phyloP scores from a whole-genome alignment of 208 protist species.

The Acanthamoeba triangularis region DNA sequence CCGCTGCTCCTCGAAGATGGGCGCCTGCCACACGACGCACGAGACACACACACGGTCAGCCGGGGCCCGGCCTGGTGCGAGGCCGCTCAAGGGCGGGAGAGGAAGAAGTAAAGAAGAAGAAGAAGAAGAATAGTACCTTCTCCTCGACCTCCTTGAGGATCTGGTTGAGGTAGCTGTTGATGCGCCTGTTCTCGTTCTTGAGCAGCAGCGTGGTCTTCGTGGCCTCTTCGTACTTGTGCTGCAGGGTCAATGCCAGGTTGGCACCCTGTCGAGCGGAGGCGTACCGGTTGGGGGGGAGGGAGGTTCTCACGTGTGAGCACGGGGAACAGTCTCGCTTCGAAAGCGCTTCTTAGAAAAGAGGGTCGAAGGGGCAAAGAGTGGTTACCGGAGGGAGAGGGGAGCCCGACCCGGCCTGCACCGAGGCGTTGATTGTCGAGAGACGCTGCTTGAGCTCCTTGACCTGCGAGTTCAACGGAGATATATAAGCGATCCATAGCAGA shows the following conservation, averaged over 20 bases:
- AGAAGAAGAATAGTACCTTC: not conserved
- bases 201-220: constrained; percentile 22
- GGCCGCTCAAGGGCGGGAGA: not conserved
- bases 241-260: constrained; percentile 19
- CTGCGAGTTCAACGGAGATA: too few relatives aligned
- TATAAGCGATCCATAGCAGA: too few relatives aligned
- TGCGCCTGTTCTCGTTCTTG: constrained; percentile 40
- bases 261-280: not conserved
- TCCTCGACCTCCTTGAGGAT: constrained; percentile 33
- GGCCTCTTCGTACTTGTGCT: constrained; percentile 64
- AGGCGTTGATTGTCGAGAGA: not conserved
- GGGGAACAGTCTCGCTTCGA: not conserved
- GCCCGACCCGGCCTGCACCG: not conserved
- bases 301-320: not conserved
- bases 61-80: too few relatives aligned
- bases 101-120: too few relatives aligned
- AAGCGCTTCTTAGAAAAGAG: not conserved
- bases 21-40: not conserved
- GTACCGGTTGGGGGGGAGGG: not conserved
- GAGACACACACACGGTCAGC: too few relatives aligned
- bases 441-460: constrained; percentile 11
- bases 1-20: constrained; percentile 34
- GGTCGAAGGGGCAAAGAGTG: not conserved
- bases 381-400: not conserved
- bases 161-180: constrained; percentile 52